phyloP scores from a whole-genome alignment of 768 basidiomycete genomes.

The Solioccasus polychromus region DNA sequence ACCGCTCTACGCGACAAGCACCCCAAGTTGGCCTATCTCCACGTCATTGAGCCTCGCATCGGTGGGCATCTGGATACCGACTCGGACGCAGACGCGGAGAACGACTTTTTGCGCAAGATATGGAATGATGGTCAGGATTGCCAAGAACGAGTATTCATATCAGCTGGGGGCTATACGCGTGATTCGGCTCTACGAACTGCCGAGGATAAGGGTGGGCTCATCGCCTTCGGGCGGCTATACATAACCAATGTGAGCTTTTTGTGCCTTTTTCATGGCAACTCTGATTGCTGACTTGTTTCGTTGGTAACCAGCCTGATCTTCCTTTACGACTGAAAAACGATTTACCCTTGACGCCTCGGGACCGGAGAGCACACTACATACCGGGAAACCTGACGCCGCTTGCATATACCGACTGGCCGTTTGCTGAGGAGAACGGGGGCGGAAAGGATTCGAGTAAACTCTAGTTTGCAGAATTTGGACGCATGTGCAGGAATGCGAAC shows the following conservation, averaged over 20 bases:
- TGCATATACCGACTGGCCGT: not conserved
- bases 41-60: constrained; percentile 43
- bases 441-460: too few species aligned
- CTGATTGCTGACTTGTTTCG: not conserved
- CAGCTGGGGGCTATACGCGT: constrained; percentile 44
- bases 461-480: too few species aligned
- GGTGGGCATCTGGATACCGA: not conserved
- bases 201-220: constrained; percentile 28
- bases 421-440: not conserved
- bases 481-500: too few species aligned
- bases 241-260: constrained; percentile 35
- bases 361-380: not conserved
- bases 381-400: not conserved
- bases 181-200: constrained; percentile 38
- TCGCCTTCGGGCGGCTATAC: constrained; percentile 37
- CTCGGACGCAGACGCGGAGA: constrained; percentile 24
- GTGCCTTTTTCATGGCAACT: not conserved
- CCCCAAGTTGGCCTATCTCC: constrained; percentile 47
- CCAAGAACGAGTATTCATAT: constrained; percentile 34
- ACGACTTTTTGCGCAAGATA: constrained; percentile 44
- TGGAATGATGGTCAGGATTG: constrained; percentile 36
- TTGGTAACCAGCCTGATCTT: not conserved
- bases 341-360: not conserved
- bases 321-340: not conserved
- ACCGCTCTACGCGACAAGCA: constrained; percentile 34